A percentile compares a stretch with the other conserved stretches of the same genome.
Conservation (phyloP, 352 stramenopile genomes). For the Peronospora belbahrii region DNA sequence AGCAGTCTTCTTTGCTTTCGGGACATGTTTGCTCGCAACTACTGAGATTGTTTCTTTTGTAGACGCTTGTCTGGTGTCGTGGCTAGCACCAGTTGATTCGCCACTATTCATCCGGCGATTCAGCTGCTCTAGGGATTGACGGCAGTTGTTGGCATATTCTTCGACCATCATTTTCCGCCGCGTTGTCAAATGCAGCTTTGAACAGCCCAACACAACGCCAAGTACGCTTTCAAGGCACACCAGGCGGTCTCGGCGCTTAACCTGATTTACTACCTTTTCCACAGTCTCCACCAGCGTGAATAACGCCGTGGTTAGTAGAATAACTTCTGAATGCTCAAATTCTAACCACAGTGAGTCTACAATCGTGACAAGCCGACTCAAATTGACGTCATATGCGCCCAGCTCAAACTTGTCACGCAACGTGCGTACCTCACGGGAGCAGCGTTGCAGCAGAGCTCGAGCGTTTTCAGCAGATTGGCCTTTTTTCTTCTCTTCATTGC, state of each 20-base stretch:
- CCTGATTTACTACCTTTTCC: conserved; percentile 27
- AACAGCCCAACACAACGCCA: conserved; percentile 20
- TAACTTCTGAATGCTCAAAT: conserved; percentile 29
- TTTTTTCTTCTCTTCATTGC: conserved; percentile 12
- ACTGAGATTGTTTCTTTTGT: background rate
- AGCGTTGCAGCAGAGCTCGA: conserved; percentile 24
- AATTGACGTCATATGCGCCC: conserved; percentile 29
- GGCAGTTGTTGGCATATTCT: conserved; percentile 43
- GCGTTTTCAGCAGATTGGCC: conserved; percentile 14
- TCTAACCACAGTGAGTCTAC: conserved; percentile 34
- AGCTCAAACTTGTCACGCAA: conserved; percentile 38
- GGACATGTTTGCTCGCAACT: background rate
- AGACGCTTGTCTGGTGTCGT: background rate
- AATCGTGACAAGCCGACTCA: conserved; percentile 42
- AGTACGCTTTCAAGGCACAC: conserved; percentile 45
- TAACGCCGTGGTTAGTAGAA: conserved; percentile 27
- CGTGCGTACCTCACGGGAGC: conserved; percentile 21
- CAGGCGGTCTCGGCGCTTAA: conserved; percentile 39
- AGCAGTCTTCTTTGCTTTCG: background rate
- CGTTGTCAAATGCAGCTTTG: conserved; percentile 23
- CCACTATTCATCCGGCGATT: conserved; percentile 8
- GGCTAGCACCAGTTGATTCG: background rate
- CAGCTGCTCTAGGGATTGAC: conserved; percentile 30
- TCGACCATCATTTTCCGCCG: conserved; percentile 25
- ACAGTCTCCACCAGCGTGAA: conserved; percentile 38